These are phyloP conservation scores for Aureobasidium subglaciale DNA, from an alignment of 2,329 filamentous ascomycete genomes.

Conservation along the genomic window DNA sequence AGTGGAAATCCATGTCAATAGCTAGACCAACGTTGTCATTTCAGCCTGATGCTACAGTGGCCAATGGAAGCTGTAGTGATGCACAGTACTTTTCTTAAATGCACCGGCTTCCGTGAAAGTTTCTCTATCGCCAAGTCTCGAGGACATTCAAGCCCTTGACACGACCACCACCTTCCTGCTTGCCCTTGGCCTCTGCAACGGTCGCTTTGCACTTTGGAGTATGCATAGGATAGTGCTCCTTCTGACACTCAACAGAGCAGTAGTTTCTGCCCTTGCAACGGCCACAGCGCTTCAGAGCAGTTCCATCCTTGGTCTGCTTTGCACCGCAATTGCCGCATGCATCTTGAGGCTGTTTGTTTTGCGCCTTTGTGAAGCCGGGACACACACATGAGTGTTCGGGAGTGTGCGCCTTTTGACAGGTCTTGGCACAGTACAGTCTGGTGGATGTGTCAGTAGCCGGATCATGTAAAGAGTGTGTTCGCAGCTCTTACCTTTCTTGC, in stretches of 20 bases:
- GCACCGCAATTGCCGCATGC: background rate
- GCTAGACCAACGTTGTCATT: too few species aligned
- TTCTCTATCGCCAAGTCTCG: background rate
- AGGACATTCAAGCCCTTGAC: background rate
- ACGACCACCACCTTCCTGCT: background rate
- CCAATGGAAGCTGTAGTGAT: too few species aligned
- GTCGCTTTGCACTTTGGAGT: background rate
- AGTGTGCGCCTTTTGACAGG: background rate
- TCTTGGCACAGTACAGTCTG: background rate
- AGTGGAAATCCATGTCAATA: too few species aligned
- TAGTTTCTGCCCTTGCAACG: background rate
- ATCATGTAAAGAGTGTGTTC: background rate
- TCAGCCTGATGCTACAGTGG: too few species aligned
- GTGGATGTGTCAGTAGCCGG: background rate
- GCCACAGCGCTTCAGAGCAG: background rate
- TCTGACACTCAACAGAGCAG: background rate
- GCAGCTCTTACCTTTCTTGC: background rate
- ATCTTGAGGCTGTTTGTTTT: background rate
- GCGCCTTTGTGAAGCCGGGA: background rate
- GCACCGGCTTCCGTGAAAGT: background rate
- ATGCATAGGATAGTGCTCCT: background rate
- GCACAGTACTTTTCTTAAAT: too few species aligned
- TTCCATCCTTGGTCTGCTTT: background rate
- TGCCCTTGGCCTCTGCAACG: background rate
- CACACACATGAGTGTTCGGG: background rate